phyloP scores from a whole-genome alignment of 169 alveolate species.

The Theileria orientalis region DNA sequence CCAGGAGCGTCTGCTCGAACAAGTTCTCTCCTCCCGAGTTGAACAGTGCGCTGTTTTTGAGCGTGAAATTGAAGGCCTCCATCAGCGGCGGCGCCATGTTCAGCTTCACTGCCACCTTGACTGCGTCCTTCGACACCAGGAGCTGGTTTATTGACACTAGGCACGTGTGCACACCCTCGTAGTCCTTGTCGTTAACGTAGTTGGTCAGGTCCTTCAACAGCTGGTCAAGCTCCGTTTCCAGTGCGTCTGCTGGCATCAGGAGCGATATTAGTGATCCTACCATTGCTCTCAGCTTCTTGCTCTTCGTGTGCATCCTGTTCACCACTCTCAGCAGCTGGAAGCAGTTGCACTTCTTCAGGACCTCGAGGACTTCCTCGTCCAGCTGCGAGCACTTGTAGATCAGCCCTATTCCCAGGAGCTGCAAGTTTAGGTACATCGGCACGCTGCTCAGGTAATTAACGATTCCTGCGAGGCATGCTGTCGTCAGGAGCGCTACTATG shows the following conservation, averaged over 20 bases:
- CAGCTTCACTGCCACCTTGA: constrained; percentile 71
- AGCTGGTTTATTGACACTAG: constrained; percentile 71
- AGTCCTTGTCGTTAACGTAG: constrained; percentile 65
- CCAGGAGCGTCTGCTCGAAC: constrained; percentile 66
- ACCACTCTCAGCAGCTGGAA: constrained; percentile 63
- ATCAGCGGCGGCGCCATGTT: constrained; percentile 44
- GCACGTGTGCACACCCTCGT: constrained; percentile 61
- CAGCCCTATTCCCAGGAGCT: constrained; percentile 80
- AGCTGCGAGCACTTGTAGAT: constrained; percentile 70
- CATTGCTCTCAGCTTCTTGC: constrained; percentile 77
- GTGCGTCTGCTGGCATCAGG: constrained; percentile 86
- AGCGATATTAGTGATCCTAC: constrained; percentile 85
- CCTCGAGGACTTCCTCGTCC: constrained; percentile 72
- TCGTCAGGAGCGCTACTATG: constrained; percentile 68
- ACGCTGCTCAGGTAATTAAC: constrained; percentile 77
- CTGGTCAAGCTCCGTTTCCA: constrained; percentile 81
- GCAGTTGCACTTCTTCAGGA: constrained; percentile 62
- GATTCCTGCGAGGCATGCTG: constrained; percentile 74
- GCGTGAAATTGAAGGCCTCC: constrained; percentile 54
- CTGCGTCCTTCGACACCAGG: constrained; percentile 68
- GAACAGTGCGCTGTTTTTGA: constrained; percentile 33
- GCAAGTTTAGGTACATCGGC: constrained; percentile 85
- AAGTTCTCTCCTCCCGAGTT: constrained; percentile 60
- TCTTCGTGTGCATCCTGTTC: constrained; percentile 83
- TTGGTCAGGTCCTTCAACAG: constrained; percentile 75